Percentiles rank a stretch among this genome's conserved stretches.
phyloP scores from a whole-genome alignment of 1,284 basidiomycete species.

The Anthracocystis panici-leucophaei region DNA sequence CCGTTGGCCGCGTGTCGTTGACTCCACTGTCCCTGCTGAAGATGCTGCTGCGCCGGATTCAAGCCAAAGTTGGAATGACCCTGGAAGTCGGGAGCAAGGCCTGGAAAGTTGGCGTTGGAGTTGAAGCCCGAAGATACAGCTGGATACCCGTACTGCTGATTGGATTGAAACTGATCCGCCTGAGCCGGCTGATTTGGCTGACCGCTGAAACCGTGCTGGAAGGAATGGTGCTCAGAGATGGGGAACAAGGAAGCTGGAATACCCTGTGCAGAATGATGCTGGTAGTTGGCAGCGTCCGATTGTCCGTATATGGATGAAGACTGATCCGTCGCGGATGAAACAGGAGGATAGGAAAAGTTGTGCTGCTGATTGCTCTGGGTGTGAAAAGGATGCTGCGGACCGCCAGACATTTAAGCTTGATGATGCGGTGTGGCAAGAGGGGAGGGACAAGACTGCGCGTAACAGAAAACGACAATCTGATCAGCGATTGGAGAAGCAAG shows the following conservation, averaged over 20 bases:
- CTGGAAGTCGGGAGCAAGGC: conserved; percentile 1
- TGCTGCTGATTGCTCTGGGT: conserved; percentile 18
- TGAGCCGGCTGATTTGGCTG: conserved; percentile 6
- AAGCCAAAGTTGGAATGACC: background rate
- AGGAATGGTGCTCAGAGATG: background rate
- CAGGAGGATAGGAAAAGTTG: conserved; percentile 8
- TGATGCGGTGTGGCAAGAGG: conserved; percentile 5
- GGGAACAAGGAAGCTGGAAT: background rate
- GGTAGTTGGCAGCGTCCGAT: background rate
- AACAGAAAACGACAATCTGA: conserved; percentile 13
- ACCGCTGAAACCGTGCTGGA: background rate
- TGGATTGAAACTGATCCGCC: background rate
- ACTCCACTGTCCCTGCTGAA: conserved; percentile 13
- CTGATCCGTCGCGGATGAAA: conserved; percentile 4
- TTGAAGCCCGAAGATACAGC: conserved; percentile 4
- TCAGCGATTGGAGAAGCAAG: conserved; percentile 3
- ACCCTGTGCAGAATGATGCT: conserved; percentile 1
- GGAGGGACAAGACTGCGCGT: conserved; percentile 6
- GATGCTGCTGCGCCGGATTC: conserved; percentile 8
- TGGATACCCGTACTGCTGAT: conserved; percentile 16
- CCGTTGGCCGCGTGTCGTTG: conserved; percentile 7
- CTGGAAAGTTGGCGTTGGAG: background rate
- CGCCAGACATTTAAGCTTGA: conserved; percentile 43
- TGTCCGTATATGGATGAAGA: conserved; percentile 1
- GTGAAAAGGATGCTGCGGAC: conserved; percentile 27